Evolutionary conservation across 805 yeast genomes (phyloP).

Genomic region (Yamadazyma endophytica): DNA sequence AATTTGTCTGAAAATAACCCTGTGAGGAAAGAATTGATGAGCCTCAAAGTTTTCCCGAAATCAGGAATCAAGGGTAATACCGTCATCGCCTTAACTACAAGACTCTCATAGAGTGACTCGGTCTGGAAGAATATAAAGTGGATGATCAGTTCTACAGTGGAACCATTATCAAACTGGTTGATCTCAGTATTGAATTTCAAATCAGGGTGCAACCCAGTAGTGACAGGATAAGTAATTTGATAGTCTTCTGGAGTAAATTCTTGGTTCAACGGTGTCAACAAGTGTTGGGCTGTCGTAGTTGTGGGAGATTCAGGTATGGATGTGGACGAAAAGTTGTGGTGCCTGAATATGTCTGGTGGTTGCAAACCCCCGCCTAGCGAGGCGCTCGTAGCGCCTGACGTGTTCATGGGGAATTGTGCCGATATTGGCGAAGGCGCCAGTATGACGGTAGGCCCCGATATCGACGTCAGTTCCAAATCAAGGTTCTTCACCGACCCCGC

Average conservation of each 20-base stretch:
- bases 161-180: slow-evolving; percentile 44
- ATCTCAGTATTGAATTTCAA: slow-evolving; percentile 41
- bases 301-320: slow-evolving; percentile 8
- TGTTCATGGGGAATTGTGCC: slow-evolving; percentile 1
- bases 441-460: slow-evolving; percentile 3
- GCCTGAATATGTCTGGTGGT: slow-evolving; percentile 13
- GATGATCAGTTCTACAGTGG: slow-evolving; percentile 63
- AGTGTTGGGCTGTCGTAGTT: slow-evolving; percentile 4
- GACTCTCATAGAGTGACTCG: slow-evolving; percentile 8
- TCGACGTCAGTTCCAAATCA: slow-evolving; percentile 8
- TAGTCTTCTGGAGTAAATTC: slow-evolving; percentile 4
- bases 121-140: slow-evolving; percentile 56
- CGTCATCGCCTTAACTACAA: slow-evolving; percentile 17
- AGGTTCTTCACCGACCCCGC: slow-evolving; percentile 3
- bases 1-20: slow-evolving; percentile 8
- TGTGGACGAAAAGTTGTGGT: slow-evolving; percentile 13
- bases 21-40: slow-evolving; percentile 12
- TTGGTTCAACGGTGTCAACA: not conserved
- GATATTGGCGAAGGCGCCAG: too few species aligned
- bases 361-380: slow-evolving; percentile 2
- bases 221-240: slow-evolving; percentile 20
- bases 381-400: not conserved
- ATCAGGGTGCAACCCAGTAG: slow-evolving; percentile 33
- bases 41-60: slow-evolving; percentile 24
- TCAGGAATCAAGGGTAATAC: slow-evolving; percentile 34